A percentile compares a stretch with the other conserved stretches of the same genome.
These are phyloP conservation scores for Westerdykella sp. DNA, from an alignment of 2,329 filamentous ascomycete species.

Conservation along the genomic window DNA sequence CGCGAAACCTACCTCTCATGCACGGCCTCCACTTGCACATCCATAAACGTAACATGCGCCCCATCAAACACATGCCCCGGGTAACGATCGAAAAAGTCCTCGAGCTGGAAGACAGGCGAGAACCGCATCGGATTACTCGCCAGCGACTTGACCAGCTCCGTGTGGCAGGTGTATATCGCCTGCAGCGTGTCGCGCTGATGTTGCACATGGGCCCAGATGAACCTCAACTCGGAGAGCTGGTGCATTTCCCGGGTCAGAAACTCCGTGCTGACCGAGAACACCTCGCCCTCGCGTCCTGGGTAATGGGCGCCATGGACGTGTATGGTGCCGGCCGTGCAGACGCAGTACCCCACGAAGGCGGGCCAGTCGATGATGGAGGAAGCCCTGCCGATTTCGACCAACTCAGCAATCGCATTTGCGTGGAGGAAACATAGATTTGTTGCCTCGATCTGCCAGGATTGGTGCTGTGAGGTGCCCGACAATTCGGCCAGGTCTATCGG, in stretches of 20 bases:
- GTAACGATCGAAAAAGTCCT: conserved; percentile 84
- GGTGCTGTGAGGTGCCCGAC: conserved; percentile 72
- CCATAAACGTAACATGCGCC: conserved; percentile 64
- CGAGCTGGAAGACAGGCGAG: conserved; percentile 73
- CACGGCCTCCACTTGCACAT: conserved; percentile 57
- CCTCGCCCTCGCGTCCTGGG: conserved; percentile 55
- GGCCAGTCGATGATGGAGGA: conserved; percentile 75
- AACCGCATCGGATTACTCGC: conserved; percentile 65
- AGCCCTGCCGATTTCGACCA: conserved; percentile 72
- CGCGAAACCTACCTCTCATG: conserved; percentile 49
- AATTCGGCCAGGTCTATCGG: conserved; percentile 79
- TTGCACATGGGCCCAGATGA: conserved; percentile 70
- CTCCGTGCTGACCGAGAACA: conserved; percentile 60
- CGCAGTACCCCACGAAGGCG: conserved; percentile 77
- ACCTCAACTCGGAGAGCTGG: conserved; percentile 67
- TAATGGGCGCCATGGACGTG: conserved; percentile 85
- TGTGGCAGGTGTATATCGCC: conserved; percentile 70
- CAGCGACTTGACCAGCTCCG: conserved; percentile 69
- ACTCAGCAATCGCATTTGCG: conserved; percentile 78
- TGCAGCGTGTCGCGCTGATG: conserved; percentile 76
- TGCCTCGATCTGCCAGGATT: conserved; percentile 88
- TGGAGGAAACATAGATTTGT: conserved; percentile 83
- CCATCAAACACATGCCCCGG: conserved; percentile 66
- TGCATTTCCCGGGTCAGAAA: conserved; percentile 75
- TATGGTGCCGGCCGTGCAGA: conserved; percentile 80